Percentiles rank a stretch among this genome's conserved stretches.
These are phyloP conservation scores for Tricholoma terreum DNA, from an alignment of 768 basidiomycete genomes.

Conservation along the genomic window DNA sequence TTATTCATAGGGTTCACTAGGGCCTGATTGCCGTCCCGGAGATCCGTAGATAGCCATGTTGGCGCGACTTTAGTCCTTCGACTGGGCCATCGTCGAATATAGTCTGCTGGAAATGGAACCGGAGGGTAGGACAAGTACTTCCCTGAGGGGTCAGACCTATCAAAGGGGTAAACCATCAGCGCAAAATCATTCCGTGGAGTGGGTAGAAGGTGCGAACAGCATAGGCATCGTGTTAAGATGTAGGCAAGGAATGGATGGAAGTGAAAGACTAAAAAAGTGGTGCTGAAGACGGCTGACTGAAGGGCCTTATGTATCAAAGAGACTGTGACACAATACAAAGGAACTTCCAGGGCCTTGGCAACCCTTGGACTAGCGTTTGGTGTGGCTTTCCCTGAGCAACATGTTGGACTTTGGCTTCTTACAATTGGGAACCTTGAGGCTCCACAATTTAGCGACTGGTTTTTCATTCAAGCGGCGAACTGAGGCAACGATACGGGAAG, in stretches of 20 bases:
- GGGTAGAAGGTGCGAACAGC: conserved; percentile 33
- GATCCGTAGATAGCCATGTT: conserved; percentile 80
- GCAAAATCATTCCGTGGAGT: neutral
- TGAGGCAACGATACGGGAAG: no score
- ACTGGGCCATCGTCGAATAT: conserved; percentile 69
- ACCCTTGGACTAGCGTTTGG: no score
- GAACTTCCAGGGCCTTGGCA: no score
- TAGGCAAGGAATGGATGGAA: neutral
- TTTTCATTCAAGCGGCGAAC: no score
- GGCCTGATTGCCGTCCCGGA: conserved; percentile 82
- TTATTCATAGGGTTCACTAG: conserved; percentile 84
- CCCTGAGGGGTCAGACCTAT: conserved; percentile 60
- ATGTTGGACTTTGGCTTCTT: no score
- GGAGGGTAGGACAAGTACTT: conserved; percentile 72
- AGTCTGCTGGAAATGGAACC: conserved; percentile 44
- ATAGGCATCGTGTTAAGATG: conserved; percentile 37
- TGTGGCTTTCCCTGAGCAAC: no score
- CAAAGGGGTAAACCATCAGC: neutral
- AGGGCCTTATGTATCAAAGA: neutral
- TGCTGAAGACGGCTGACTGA: neutral
- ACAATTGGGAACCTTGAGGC: no score
- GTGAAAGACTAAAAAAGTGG: neutral
- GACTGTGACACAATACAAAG: no score
- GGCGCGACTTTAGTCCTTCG: conserved; percentile 59
- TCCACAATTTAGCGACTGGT: no score